Evolutionary conservation across 1,139 yeast species (phyloP).

Genomic region (Geotrichum carabidarum): DNA sequence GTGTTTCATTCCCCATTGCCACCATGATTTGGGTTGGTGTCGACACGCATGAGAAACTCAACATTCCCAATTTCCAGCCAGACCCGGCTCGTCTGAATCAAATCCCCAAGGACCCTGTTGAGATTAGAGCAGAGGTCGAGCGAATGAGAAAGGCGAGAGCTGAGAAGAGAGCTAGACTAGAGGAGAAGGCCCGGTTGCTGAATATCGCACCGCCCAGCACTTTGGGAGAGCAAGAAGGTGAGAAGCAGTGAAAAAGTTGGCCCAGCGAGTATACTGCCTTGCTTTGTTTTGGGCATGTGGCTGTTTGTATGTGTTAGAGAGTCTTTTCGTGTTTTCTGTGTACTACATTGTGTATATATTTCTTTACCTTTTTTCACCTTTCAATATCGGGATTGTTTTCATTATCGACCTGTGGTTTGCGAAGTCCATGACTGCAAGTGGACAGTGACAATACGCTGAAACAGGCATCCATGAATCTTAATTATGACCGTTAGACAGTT

Average conservation of each 20-base stretch:
- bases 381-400: background rate
- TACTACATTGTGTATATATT: background rate
- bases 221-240: background rate
- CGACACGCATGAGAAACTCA: slow-evolving; percentile 81
- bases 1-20: slow-evolving; percentile 75
- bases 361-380: background rate
- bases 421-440: too few species aligned
- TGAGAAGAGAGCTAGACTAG: slow-evolving; percentile 69
- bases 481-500: too few species aligned
- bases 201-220: slow-evolving; percentile 8
- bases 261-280: background rate
- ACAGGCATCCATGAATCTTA: too few species aligned
- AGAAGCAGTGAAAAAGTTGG: background rate
- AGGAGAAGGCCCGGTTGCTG: slow-evolving; percentile 62
- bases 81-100: slow-evolving; percentile 87
- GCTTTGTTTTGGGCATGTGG: background rate
- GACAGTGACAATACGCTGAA: too few species aligned
- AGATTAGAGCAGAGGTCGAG: slow-evolving; percentile 85
- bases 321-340: background rate
- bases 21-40: slow-evolving; percentile 91
- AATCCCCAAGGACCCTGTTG: slow-evolving; percentile 89
- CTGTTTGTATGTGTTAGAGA: background rate
- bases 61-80: slow-evolving; percentile 96
- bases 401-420: too few species aligned
- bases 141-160: slow-evolving; percentile 70